These are phyloP conservation scores for Lentinula guzmanii DNA, from an alignment of 768 basidiomycete genomes.

Conservation along the genomic window DNA sequence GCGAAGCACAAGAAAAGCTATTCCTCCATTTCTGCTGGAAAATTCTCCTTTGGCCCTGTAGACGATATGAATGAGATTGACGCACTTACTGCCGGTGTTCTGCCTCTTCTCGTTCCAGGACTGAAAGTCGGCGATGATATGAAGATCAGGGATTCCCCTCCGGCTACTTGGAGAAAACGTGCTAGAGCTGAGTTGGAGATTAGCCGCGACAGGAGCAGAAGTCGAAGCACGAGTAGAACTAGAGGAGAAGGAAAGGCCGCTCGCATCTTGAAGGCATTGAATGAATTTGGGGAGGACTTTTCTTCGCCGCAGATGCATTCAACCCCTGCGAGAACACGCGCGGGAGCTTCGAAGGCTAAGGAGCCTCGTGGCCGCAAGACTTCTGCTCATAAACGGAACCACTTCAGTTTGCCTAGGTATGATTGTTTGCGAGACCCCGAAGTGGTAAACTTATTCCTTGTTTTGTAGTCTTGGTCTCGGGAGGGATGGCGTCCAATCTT, in stretches of 20 bases:
- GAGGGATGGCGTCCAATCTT: slow-evolving; percentile 48
- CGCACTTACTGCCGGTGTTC: slow-evolving; percentile 60
- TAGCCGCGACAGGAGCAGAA: background rate
- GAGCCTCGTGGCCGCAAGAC: slow-evolving; percentile 30
- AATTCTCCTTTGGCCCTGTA: slow-evolving; percentile 51
- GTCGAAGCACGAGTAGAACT: slow-evolving; percentile 5
- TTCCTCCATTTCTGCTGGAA: slow-evolving; percentile 56
- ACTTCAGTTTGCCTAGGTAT: slow-evolving; percentile 66
- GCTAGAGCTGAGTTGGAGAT: background rate
- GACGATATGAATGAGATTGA: slow-evolving; percentile 64
- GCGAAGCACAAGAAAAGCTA: slow-evolving; percentile 58
- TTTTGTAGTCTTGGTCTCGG: slow-evolving; percentile 53
- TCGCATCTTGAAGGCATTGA: slow-evolving; percentile 25
- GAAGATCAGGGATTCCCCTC: slow-evolving; percentile 43
- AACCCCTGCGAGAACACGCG: slow-evolving; percentile 42
- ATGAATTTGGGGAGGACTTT: slow-evolving; percentile 45
- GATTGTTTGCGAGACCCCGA: slow-evolving; percentile 10
- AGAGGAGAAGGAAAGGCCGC: slow-evolving; percentile 32
- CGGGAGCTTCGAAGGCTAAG: slow-evolving; percentile 17
- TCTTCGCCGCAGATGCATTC: slow-evolving; percentile 55
- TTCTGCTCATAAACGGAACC: slow-evolving; percentile 53
- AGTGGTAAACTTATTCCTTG: slow-evolving; percentile 4
- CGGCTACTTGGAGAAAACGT: slow-evolving; percentile 26
- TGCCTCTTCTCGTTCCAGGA: slow-evolving; percentile 64
- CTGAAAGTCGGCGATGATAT: slow-evolving; percentile 52